phyloP scores from a whole-genome alignment of 371 early-diverging fungal genomes.

The Mortierella sp. region DNA sequence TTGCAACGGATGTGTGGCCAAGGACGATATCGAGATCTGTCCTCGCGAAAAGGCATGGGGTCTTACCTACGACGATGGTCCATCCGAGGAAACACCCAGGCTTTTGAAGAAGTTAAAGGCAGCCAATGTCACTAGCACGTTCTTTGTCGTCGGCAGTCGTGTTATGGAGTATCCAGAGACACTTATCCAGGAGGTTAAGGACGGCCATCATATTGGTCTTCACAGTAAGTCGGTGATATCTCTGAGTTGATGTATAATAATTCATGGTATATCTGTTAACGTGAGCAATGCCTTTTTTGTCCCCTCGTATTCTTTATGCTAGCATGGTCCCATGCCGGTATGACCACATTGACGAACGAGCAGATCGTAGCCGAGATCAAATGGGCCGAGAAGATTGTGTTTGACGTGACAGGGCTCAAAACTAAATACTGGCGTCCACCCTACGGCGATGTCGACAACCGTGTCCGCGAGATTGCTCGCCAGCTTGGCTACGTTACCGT shows the following conservation, averaged over 20 bases:
- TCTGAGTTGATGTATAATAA: neutral
- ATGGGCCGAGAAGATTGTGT: constrained; percentile 73
- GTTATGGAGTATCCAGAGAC: constrained; percentile 63
- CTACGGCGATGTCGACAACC: constrained; percentile 70
- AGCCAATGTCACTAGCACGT: constrained; percentile 68
- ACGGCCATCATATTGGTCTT: constrained; percentile 66
- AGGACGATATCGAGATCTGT: constrained; percentile 52
- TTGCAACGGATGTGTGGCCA: constrained; percentile 44
- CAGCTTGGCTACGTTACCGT: constrained; percentile 62
- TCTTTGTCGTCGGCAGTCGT: constrained; percentile 68
- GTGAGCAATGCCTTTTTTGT: neutral
- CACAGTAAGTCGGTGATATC: constrained; percentile 57
- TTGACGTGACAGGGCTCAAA: constrained; percentile 68
- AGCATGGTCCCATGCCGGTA: constrained; percentile 69
- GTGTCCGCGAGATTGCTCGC: constrained; percentile 65
- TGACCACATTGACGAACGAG: constrained; percentile 73
- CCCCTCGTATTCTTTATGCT: constrained; percentile 36
- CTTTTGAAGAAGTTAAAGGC: constrained; percentile 64
- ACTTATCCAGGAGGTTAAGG: constrained; percentile 36
- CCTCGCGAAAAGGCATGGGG: constrained; percentile 49
- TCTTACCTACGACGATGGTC: constrained; percentile 73
- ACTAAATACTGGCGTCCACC: constrained; percentile 68
- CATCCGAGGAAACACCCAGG: constrained; percentile 54
- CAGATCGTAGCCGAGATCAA: constrained; percentile 78
- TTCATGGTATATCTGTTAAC: neutral